phyloP scores from a whole-genome alignment of 2,329 filamentous ascomycete species.

The Beauveria australis region DNA sequence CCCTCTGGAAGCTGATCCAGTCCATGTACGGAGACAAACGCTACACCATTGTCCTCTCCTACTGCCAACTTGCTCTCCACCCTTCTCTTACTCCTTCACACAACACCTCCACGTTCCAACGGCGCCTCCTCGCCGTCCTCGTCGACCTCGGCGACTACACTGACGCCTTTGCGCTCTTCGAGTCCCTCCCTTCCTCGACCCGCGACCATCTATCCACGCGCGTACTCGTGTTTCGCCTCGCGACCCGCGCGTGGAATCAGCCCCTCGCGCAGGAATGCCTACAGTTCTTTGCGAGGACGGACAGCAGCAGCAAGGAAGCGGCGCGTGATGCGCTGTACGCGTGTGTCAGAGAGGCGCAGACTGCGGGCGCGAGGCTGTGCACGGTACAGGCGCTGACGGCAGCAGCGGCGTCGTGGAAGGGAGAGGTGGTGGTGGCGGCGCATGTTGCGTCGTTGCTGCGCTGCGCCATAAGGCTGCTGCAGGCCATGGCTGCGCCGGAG shows the following conservation, averaged over 20 bases:
- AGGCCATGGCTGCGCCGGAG: slow-evolving; percentile 30
- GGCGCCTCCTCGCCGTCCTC: slow-evolving; percentile 66
- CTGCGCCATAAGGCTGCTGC: slow-evolving; percentile 45
- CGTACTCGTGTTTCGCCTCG: slow-evolving; percentile 69
- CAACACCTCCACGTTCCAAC: slow-evolving; percentile 60
- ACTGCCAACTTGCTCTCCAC: slow-evolving; percentile 65
- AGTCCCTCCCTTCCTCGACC: slow-evolving; percentile 48
- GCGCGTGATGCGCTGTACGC: slow-evolving; percentile 61
- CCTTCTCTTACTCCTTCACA: slow-evolving; percentile 50
- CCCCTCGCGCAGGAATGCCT: slow-evolving; percentile 57
- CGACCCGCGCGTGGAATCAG: slow-evolving; percentile 50
- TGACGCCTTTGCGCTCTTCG: slow-evolving; percentile 32
- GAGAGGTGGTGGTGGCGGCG: slow-evolving; percentile 14
- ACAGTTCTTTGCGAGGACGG: slow-evolving; percentile 34
- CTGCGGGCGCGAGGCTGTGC: slow-evolving; percentile 51
- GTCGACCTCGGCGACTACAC: slow-evolving; percentile 36
- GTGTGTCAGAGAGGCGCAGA: slow-evolving; percentile 70
- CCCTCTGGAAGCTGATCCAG: not conserved
- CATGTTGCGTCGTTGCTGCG: slow-evolving; percentile 31
- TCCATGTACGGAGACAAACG: not conserved
- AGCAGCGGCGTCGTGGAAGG: slow-evolving; percentile 19
- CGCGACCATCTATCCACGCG: slow-evolving; percentile 57
- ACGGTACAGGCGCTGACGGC: slow-evolving; percentile 34
- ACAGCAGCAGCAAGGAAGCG: slow-evolving; percentile 29
- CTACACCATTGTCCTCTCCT: slow-evolving; percentile 39